phyloP scores from a whole-genome alignment of 2,329 filamentous ascomycete species.

The Thelonectria blattea region DNA sequence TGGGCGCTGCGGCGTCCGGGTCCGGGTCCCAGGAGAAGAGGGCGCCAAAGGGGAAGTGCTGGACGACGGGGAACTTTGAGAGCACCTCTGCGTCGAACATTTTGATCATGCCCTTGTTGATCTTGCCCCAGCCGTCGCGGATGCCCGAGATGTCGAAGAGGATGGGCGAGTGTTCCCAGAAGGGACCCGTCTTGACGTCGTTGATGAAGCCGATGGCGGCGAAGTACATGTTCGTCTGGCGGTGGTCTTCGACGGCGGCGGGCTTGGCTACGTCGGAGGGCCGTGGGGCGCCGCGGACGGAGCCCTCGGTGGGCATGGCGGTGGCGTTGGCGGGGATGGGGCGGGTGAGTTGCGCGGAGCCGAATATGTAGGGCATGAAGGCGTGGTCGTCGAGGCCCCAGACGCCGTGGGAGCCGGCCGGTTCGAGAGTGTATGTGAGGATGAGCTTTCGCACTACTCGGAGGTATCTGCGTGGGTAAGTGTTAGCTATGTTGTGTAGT shows the following conservation, averaged over 20 bases:
- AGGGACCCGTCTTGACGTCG: constrained; percentile 94
- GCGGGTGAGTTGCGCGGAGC: constrained; percentile 86
- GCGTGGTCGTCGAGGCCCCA: constrained; percentile 99
- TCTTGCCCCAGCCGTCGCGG: constrained; percentile 94
- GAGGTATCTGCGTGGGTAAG: constrained; percentile 72
- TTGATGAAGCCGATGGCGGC: constrained; percentile 96
- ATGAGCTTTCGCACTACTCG: constrained; percentile 82
- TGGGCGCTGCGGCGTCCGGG: constrained; percentile 59
- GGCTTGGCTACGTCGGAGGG: constrained; percentile 72
- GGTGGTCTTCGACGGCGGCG: constrained; percentile 68
- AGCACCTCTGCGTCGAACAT: constrained; percentile 99
- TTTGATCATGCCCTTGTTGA: constrained; percentile 99
- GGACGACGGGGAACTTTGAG: constrained; percentile 97
- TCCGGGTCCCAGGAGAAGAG: constrained; percentile 80
- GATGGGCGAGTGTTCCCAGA: constrained; percentile 96
- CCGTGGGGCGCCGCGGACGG: constrained; percentile 72
- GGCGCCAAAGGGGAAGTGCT: constrained; percentile 87
- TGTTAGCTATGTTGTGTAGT: constrained; percentile 3
- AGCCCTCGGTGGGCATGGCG: constrained; percentile 78
- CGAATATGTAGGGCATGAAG: constrained; percentile 93
- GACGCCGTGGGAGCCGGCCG: constrained; percentile 93
- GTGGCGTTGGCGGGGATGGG: constrained; percentile 66
- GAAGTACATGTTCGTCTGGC: constrained; percentile 84
- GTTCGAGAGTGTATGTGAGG: constrained; percentile 89
- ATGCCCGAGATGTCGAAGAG: constrained; percentile 94